Conservation (phyloP, 495 filamentous ascomycete species). For the Penicillium cosmopolitanum region DNA sequence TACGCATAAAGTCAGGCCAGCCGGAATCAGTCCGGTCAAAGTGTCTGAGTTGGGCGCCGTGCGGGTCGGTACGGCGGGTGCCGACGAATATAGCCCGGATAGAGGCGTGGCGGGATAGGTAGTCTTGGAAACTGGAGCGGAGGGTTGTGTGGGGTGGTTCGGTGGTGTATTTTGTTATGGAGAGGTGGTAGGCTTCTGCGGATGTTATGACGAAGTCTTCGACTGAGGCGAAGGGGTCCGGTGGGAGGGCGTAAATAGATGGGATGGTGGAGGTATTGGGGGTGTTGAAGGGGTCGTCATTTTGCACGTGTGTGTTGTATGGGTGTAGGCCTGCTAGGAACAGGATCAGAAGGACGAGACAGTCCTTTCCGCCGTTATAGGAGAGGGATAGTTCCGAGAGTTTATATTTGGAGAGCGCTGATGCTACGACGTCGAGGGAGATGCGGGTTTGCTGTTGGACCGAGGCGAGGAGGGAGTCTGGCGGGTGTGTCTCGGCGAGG, state of each 20-base stretch:
- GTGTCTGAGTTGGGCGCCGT: conserved; percentile 73
- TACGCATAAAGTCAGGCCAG: conserved; percentile 91
- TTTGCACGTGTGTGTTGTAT: conserved; percentile 15
- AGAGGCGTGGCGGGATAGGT: conserved; percentile 61
- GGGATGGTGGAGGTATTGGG: conserved; percentile 53
- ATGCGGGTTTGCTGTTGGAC: conserved; percentile 74
- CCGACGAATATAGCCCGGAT: conserved; percentile 91
- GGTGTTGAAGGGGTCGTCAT: background rate
- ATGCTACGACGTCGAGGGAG: conserved; percentile 70
- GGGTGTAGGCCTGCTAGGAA: conserved; percentile 71
- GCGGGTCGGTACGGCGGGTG: conserved; percentile 89
- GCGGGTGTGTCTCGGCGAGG: conserved; percentile 60
- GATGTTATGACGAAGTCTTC: conserved; percentile 78
- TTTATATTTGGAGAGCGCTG: conserved; percentile 73
- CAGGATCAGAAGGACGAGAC: conserved; percentile 87
- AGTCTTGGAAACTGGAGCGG: conserved; percentile 69
- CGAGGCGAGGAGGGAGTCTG: conserved; percentile 56
- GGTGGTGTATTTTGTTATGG: conserved; percentile 74
- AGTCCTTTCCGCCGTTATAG: conserved; percentile 99
- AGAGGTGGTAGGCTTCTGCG: conserved; percentile 68
- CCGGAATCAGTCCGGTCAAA: conserved; percentile 87
- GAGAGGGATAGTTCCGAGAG: conserved; percentile 82
- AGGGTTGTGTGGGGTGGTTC: conserved; percentile 55
- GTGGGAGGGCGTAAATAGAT: conserved; percentile 84
- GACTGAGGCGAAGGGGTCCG: conserved; percentile 80